Evolutionary conservation across 2,329 filamentous ascomycete species (phyloP), one percentile per base, ranked within the genome.

Genomic region (Juglanconis oblonga): DNA sequence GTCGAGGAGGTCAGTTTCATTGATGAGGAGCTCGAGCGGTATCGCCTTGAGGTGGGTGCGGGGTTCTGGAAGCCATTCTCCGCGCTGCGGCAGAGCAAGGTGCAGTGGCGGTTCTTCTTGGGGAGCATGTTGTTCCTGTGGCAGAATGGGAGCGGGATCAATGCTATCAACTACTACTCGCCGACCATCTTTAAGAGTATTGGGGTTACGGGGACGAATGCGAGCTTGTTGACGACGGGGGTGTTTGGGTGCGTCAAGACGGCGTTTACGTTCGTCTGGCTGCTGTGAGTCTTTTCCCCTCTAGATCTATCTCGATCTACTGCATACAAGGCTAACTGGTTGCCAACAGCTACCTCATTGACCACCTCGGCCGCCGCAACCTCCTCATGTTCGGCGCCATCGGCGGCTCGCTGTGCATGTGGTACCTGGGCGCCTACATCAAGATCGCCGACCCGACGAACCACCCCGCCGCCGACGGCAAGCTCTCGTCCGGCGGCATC

Each of bases 211-310:
- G 79, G 79, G 11, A 78, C 75, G 52, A 77, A 75, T 66, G 76
- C 74, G 0, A 69, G 73, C 42, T 76, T 81, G 63, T 70, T 81
- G 35, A 90, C 88, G 0, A 92, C 89, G 0, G 90, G 90, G 31
- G 85, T 92, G 64, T 92, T 90, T 66, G 90, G 89, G 52, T 86
- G 91, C 1, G 87, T 92, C 69, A 91, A 91, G 78, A 91, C 88
- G 0, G 73, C 81, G 0, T 73, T 88, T 45, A 91, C 89, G 0
- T 71, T 91, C 35, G 62, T 91, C 63, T 92, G 88, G 86, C 78
- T 91, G 13, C 76, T 91, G 61, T 84, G 81, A 70, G 79, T 91
- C 42, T 86, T 62, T 87, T 90, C 69, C 81, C 79, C 48, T 62
- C 24, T 24, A 77, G 3, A 75, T 76, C 55, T 82, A 80, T 13